These are phyloP conservation scores for Aspergillus flavus DNA, from an alignment of 2,329 filamentous ascomycete genomes.

Conservation along the genomic window DNA sequence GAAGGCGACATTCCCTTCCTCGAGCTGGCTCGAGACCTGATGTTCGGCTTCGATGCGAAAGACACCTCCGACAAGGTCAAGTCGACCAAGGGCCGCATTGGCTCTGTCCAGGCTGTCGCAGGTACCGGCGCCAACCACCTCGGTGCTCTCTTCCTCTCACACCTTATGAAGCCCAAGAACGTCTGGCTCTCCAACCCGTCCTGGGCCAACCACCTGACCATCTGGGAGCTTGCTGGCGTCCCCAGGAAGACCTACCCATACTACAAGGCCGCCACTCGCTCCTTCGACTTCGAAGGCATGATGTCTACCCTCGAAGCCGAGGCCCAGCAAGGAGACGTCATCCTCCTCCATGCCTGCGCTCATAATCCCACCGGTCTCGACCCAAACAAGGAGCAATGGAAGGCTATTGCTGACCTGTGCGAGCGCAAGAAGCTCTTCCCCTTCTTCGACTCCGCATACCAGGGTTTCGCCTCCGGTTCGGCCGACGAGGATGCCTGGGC, in stretches of 20 bases:
- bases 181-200: conserved; percentile 93
- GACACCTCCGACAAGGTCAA: conserved; percentile 30
- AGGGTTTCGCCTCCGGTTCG: conserved; percentile 93
- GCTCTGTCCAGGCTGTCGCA: conserved; percentile 89
- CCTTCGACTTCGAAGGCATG: conserved; percentile 54
- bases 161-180: conserved; percentile 74
- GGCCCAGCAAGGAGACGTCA: conserved; percentile 76
- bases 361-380: conserved; percentile 98
- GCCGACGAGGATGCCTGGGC: conserved; percentile 83
- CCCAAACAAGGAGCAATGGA: conserved; percentile 90
- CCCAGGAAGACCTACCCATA: conserved; percentile 84
- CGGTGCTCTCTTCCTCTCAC: conserved; percentile 85
- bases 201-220: conserved; percentile 97
- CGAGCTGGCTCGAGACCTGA: conserved; percentile 81
- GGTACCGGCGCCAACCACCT: conserved; percentile 94
- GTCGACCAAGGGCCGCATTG: conserved; percentile 50
- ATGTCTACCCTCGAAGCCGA: conserved; percentile 86
- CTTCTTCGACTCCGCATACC: conserved; percentile 97
- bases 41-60: conserved; percentile 67
- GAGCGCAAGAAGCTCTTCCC: conserved; percentile 84
- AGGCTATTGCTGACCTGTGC: conserved; percentile 77
- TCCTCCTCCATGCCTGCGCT: conserved; percentile 90
- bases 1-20: conserved; percentile 83
- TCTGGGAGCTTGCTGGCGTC: conserved; percentile 77
- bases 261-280: conserved; percentile 67